Conservation (phyloP, 495 filamentous ascomycete genomes). For the Aspergillus saccharolyticus region DNA sequence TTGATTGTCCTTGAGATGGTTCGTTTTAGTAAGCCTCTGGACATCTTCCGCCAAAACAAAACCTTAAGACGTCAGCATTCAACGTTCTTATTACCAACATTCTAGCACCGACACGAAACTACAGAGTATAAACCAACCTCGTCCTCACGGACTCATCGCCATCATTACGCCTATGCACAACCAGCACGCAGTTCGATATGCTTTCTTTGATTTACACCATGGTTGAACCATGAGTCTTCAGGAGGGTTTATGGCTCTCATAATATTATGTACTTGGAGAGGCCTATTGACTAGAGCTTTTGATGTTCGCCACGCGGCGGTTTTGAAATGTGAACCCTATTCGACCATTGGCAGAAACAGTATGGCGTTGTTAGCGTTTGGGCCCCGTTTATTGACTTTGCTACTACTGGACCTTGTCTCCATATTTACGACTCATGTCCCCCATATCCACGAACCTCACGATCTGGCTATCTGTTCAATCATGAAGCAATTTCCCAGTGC, state of each 20-base stretch:
- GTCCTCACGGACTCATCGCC: conserved; percentile 24
- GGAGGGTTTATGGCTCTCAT: conserved; percentile 14
- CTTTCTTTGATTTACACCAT: conserved; percentile 3
- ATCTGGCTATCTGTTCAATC: conserved; percentile 1
- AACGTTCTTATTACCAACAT: not conserved
- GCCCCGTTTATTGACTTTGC: conserved; percentile 10
- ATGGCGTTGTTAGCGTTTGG: conserved; percentile 21
- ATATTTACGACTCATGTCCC: conserved; percentile 4
- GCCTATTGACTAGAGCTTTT: conserved; percentile 32
- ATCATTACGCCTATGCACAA: conserved; percentile 16
- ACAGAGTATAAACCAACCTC: conserved; percentile 16
- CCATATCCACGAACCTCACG: not conserved
- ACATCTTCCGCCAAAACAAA: too few relatives aligned
- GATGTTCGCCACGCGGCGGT: conserved; percentile 39
- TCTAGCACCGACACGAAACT: conserved; percentile 1
- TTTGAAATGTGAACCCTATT: conserved; percentile 13
- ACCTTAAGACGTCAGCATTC: not conserved
- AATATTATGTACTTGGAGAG: conserved; percentile 13
- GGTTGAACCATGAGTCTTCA: conserved; percentile 1
- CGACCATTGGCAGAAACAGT: conserved; percentile 9
- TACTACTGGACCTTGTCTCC: conserved; percentile 4
- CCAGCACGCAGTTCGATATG: conserved; percentile 7
- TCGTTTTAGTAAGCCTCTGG: not conserved
- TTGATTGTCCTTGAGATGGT: too few relatives aligned
- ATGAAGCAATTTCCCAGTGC: not conserved